A percentile compares a stretch with the other conserved stretches of the same genome.
phyloP scores from a whole-genome alignment of 2,329 filamentous ascomycete genomes.

The Leptographium lundbergii region DNA sequence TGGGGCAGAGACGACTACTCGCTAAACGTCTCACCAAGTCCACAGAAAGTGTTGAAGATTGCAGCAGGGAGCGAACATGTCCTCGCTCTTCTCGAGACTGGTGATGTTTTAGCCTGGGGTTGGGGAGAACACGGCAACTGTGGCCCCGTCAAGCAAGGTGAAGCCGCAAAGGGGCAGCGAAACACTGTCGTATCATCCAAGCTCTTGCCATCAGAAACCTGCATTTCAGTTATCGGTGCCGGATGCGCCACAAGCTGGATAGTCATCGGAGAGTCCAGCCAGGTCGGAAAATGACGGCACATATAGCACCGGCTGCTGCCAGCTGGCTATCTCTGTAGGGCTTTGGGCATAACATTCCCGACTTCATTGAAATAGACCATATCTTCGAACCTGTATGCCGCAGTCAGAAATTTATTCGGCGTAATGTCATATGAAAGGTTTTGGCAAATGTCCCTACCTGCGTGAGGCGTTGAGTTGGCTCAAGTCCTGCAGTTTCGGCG shows the following conservation, averaged over 20 bases:
- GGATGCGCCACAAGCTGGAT: constrained; percentile 88
- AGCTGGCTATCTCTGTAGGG: background rate
- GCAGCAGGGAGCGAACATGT: constrained; percentile 83
- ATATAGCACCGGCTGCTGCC: background rate
- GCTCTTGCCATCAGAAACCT: constrained; percentile 35
- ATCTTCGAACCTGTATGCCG: constrained; percentile 16
- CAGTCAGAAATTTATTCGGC: constrained; percentile 20
- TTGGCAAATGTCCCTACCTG: constrained; percentile 33
- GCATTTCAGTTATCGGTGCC: constrained; percentile 55
- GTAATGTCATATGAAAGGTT: too few species aligned
- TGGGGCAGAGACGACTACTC: constrained; percentile 85
- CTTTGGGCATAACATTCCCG: background rate
- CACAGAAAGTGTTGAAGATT: constrained; percentile 45
- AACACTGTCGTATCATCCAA: constrained; percentile 51
- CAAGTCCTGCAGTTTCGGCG: constrained; percentile 29
- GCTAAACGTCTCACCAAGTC: constrained; percentile 56
- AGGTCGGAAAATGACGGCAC: background rate
- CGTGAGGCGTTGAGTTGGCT: constrained; percentile 63
- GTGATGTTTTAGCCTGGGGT: constrained; percentile 72
- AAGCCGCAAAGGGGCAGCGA: constrained; percentile 56
- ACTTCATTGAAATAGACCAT: constrained; percentile 18
- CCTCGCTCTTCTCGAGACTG: constrained; percentile 53
- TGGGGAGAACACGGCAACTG: constrained; percentile 99
- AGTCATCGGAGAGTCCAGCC: constrained; percentile 3
- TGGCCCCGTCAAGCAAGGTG: constrained; percentile 41